Base-by-base conservation (phyloP, 768 basidiomycete genomes). In the Collybia nuda region DNA sequence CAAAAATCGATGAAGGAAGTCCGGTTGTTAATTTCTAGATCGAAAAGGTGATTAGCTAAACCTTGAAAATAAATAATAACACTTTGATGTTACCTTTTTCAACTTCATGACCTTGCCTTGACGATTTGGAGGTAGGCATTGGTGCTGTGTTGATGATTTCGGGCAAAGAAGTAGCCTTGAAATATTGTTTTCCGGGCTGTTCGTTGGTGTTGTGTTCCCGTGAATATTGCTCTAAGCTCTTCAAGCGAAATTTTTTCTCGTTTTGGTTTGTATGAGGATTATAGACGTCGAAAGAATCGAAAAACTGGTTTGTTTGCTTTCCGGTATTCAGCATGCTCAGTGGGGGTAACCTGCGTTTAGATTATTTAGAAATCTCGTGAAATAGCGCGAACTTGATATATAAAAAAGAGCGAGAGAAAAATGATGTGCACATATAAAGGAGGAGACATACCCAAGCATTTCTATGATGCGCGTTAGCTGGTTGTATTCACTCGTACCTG, bases 401-500 rank as follows among this genome's bases (percentile, higher is more conserved):
- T n/a, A 23, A 28, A 28, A 8, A 36, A 44, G 44, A 18, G 2
- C 15, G 36, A 19, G 15, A 8, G 40, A 48, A 24, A 19, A 18
- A n/a, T 51, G 23, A 26, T 15, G 36, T 32, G 28, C 40, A 17
- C 40, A 32, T 44, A 37, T 50, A 32, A 4, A 53, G 47, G 41
- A 47, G 22, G 26, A 17, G 22, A 76, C 91, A 28, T 67, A 96
- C 94, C 97, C 97, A 21, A 99, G 84, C 94, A 98, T 98, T 62
- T 98, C 97, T 26, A 97, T 86, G 47, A 99, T 98, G 51, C 97
- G 79, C 18, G 92, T 94, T 48, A 98, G 79, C 66, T 99, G 97
- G 70, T 99, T 99, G 70, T 97, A 99, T 71, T 99, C 97, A 75
- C 94, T 97, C 29, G 97, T 98, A 19, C 97, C 97, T 2, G 97